Evolutionary conservation across 2,329 filamentous ascomycete species (phyloP), one percentile per base, ranked within the genome.

Genomic region (Apiospora kogelbergensis): DNA sequence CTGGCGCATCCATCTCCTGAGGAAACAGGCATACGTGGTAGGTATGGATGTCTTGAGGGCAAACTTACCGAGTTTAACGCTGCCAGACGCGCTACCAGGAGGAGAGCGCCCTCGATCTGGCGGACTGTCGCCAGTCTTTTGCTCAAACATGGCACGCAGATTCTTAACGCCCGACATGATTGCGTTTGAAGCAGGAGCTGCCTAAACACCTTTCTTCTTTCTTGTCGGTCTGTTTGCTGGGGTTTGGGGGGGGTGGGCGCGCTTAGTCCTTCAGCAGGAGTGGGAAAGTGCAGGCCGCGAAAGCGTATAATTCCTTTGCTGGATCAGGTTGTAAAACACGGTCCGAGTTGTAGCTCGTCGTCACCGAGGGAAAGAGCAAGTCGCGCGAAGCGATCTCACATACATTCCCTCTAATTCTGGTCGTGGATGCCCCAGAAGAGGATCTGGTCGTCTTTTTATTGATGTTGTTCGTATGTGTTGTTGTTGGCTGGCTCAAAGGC

Each of bases 111-210:
- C 92, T 82, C 91, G 86, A 72, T 79, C 90, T 20, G 90, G 89
- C 72, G 89, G 87, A 74, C 87, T 90, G 69, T 84, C 83, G 73
- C 89, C 87, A 78, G 86, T 88, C 80, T 89, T 92, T 78, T 89
- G 89, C 84, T 95, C 92, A 79, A 94, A 94, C 86, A 93, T 93
- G 77, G 92, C 92, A 75, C 91, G 86, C 73, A 95, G 88, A 82
- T 92, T 93, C 82, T 86, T 90, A 76, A 93, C 91, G 76, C 88
- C 89, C 77, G 89, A 90, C 87, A 89, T 90, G 76, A 79, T 83
- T 80, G 57, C 53, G 60, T 42, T 53, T 68, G 41, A 30, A 65
- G 41, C 22, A 65, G 63, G 63, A 65, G 63, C 37, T 42, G 63
- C 63, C 53, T 60, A n/a, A 20, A 57, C 48, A n/a, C 53, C 4